A percentile compares a stretch with the other conserved stretches of the same genome.
phyloP scores from a whole-genome alignment of 75 land plant genomes.

The Chamaecyparis obtusa region DNA sequence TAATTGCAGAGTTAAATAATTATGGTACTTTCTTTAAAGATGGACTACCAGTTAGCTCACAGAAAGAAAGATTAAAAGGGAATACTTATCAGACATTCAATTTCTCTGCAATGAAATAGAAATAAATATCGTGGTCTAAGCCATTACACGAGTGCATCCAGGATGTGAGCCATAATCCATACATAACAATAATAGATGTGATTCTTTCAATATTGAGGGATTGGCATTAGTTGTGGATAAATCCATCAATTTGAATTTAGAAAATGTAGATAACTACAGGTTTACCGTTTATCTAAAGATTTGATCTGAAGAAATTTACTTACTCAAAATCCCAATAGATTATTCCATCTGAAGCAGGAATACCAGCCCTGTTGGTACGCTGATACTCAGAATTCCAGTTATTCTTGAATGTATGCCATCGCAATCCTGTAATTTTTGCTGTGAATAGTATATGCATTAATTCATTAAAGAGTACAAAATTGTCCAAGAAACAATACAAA shows the following conservation, averaged over 20 bases:
- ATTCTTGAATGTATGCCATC: conserved; percentile 49
- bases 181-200: neutral
- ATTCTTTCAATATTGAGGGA: neutral
- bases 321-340: conserved; percentile 90
- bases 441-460: conserved; percentile 9
- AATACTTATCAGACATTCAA: neutral
- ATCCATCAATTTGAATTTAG: neutral
- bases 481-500: neutral
- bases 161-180: neutral
- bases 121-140: neutral
- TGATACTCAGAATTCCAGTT: conserved; percentile 91
- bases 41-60: neutral
- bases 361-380: conserved; percentile 81
- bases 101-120: neutral
- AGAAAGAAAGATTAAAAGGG: neutral
- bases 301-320: conserved; percentile 12
- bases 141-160: neutral
- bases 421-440: conserved; percentile 90
- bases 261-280: neutral
- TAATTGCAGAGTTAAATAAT: neutral
- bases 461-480: neutral
- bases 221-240: neutral
- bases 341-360: conserved; percentile 81
- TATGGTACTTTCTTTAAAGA: neutral
- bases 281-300: neutral